Conservation (phyloP, 257 asterid genomes). For the Solanum commersonii region DNA sequence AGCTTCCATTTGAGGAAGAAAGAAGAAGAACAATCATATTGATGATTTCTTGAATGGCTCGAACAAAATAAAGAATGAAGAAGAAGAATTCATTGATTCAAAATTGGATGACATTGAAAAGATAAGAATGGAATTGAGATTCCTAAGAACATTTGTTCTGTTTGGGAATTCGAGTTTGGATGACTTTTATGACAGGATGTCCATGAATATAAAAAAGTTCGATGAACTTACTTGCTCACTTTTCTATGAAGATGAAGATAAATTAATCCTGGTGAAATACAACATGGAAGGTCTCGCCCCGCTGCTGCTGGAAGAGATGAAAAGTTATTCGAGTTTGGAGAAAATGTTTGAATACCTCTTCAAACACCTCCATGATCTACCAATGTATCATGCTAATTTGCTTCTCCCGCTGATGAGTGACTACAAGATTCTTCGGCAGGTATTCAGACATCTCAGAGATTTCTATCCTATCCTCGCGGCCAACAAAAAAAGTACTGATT, state of each 20-base stretch:
- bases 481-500: not conserved
- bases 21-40: not conserved
- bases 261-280: not conserved
- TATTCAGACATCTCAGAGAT: not conserved
- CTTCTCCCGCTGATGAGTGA: not conserved
- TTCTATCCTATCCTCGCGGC: not conserved
- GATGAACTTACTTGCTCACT: not conserved
- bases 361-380: not conserved
- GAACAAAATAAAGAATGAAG: not conserved
- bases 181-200: no score
- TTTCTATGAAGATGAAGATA: not conserved
- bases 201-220: rapidly evolving
- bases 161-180: not conserved
- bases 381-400: not conserved
- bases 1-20: not conserved
- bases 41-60: not conserved
- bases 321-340: not conserved
- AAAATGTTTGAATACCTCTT: not conserved
- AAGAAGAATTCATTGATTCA: not conserved
- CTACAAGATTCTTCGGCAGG: not conserved
- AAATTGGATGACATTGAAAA: not conserved
- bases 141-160: not conserved
- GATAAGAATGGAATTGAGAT: not conserved
- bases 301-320: not conserved
- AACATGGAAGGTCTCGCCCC: not conserved